Evolutionary conservation across 2,329 filamentous ascomycete species (phyloP).

Genomic region (Nothophoma quercina): DNA sequence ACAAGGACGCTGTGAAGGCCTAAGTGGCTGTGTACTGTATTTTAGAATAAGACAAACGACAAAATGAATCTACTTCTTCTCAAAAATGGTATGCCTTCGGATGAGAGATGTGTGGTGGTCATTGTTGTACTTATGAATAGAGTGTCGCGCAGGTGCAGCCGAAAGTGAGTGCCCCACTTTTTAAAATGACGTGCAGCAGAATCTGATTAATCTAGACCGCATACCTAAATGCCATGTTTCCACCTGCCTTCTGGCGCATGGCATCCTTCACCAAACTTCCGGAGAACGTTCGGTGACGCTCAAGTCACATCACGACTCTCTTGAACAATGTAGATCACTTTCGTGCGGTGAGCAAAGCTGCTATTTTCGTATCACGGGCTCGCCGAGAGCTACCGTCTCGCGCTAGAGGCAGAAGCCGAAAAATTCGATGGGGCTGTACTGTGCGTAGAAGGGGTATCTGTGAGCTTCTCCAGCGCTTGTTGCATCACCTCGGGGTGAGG

Average conservation of each 20-base stretch:
- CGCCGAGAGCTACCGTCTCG: conserved; percentile 3
- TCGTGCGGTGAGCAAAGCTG: neutral
- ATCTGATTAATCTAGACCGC: neutral
- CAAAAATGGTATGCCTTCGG: no score
- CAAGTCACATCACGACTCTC: neutral
- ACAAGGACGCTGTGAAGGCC: neutral
- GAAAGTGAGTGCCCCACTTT: conserved; percentile 4
- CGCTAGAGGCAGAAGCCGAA: conserved; percentile 9
- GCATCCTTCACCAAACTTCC: no score
- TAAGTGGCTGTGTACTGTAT: neutral
- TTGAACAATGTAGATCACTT: neutral
- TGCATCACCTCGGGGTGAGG: no score
- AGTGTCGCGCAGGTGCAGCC: neutral
- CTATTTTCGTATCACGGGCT: neutral
- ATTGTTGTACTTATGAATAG: no score
- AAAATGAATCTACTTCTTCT: no score
- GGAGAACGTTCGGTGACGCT: no score
- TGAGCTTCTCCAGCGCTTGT: no score
- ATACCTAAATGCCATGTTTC: neutral
- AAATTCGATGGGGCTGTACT: neutral
- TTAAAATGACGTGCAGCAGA: neutral
- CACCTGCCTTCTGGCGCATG: neutral
- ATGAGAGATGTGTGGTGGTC: no score
- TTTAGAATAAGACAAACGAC: neutral
- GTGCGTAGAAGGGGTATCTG: no score